A percentile compares a stretch with the other conserved stretches of the same genome.
These are phyloP conservation scores for Lentinula aciculospora DNA, from an alignment of 768 basidiomycete genomes.

Conservation along the genomic window DNA sequence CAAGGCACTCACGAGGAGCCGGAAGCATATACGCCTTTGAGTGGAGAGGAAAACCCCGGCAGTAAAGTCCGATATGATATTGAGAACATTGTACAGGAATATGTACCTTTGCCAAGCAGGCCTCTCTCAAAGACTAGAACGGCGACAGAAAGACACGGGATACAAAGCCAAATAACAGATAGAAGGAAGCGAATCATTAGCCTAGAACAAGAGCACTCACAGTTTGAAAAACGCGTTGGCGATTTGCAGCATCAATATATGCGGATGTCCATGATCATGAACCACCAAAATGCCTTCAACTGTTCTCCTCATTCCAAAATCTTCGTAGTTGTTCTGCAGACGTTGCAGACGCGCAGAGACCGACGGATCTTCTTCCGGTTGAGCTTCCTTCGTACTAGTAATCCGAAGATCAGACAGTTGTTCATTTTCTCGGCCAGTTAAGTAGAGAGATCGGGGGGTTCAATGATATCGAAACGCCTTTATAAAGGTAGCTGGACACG, in stretches of 20 bases:
- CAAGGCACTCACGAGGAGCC: too few relatives aligned
- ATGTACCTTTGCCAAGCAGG: too few relatives aligned
- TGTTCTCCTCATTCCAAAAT: slow-evolving; percentile 93
- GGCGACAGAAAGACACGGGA: too few relatives aligned
- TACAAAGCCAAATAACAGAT: neutral
- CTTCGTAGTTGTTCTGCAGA: slow-evolving; percentile 93
- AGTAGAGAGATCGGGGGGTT: too few relatives aligned
- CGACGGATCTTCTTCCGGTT: slow-evolving; percentile 95
- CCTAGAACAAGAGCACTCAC: slow-evolving; percentile 39
- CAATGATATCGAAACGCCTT: neutral
- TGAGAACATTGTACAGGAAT: neutral
- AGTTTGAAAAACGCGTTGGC: slow-evolving; percentile 99
- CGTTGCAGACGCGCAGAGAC: slow-evolving; percentile 92
- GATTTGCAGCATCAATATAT: slow-evolving; percentile 97
- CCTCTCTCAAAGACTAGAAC: too few relatives aligned
- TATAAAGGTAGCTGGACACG: neutral
- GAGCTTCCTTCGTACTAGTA: slow-evolving; percentile 86
- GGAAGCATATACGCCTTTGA: too few relatives aligned
- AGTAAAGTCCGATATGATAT: neutral
- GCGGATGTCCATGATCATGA: slow-evolving; percentile 95
- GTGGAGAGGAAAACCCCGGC: neutral
- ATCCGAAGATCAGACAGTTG: slow-evolving; percentile 5
- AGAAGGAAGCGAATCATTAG: slow-evolving; percentile 1
- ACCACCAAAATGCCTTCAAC: slow-evolving; percentile 89
- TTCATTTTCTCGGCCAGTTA: slow-evolving; percentile 9